These are phyloP conservation scores for Vitellaria paradoxa DNA, from an alignment of 179 eudicot genomes.

Conservation along the genomic window DNA sequence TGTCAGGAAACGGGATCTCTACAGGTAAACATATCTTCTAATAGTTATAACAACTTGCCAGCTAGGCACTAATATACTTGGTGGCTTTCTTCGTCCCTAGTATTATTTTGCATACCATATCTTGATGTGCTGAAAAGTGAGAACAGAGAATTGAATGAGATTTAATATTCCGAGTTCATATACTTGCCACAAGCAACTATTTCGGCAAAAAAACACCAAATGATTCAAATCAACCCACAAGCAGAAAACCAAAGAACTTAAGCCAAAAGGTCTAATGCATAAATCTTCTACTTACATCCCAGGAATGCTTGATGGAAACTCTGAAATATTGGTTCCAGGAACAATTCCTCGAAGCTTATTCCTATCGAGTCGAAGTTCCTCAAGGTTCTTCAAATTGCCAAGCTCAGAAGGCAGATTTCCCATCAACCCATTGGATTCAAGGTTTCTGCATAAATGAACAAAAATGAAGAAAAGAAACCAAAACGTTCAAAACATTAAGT, in stretches of 20 bases:
- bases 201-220: neutral
- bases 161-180: neutral
- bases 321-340: constrained; percentile 49
- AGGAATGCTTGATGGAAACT: constrained; percentile 24
- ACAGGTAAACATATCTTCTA: neutral
- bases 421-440: constrained; percentile 75
- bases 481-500: constrained; percentile 10
- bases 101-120: neutral
- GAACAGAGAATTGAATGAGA: neutral
- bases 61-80: neutral
- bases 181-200: neutral
- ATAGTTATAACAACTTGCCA: neutral
- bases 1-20: neutral
- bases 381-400: constrained; percentile 56
- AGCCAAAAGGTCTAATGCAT: neutral
- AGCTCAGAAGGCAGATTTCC: constrained; percentile 70
- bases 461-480: constrained; percentile 13
- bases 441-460: constrained; percentile 47
- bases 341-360: constrained; percentile 79
- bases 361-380: constrained; percentile 78
- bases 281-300: constrained; percentile 54
- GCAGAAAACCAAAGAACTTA: too few relatives aligned
- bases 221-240: neutral
- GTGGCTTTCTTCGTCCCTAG: neutral
- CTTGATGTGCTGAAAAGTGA: neutral